A percentile compares a stretch with the other conserved stretches of the same genome.
phyloP scores from a whole-genome alignment of 768 basidiomycete genomes.

The Harrya chromipes region DNA sequence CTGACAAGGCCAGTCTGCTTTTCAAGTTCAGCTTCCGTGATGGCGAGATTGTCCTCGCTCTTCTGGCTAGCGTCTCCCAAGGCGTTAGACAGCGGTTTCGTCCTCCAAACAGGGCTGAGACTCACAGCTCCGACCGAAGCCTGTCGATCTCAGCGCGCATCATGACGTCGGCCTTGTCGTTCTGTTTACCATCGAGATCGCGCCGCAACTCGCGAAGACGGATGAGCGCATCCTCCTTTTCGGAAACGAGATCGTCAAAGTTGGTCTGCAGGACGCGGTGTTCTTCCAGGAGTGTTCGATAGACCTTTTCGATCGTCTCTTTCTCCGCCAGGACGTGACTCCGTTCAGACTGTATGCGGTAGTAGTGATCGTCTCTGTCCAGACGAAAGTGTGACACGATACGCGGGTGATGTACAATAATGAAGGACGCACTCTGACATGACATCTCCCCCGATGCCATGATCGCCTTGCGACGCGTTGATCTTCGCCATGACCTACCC shows the following conservation, averaged over 20 bases:
- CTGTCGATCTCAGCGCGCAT: constrained; percentile 81
- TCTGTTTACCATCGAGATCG: constrained; percentile 57
- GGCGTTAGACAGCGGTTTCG: constrained; percentile 21
- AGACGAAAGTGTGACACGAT: constrained; percentile 7
- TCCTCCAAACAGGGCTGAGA: constrained; percentile 12
- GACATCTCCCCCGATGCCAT: constrained; percentile 45
- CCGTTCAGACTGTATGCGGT: constrained; percentile 77
- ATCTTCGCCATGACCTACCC: constrained; percentile 76
- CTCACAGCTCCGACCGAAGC: constrained; percentile 81
- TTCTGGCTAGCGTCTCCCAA: constrained; percentile 64
- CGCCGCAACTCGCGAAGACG: constrained; percentile 59
- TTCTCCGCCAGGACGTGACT: constrained; percentile 80
- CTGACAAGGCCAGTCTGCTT: constrained; percentile 65
- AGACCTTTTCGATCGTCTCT: constrained; percentile 80
- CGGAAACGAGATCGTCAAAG: constrained; percentile 71
- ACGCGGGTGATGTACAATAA: background rate
- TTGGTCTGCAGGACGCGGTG: constrained; percentile 71
- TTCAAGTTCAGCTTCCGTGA: constrained; percentile 80
- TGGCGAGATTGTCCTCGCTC: constrained; percentile 87
- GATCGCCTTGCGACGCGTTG: constrained; percentile 44
- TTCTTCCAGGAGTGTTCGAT: constrained; percentile 71
- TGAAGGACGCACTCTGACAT: constrained; percentile 73
- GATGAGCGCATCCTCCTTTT: constrained; percentile 71
- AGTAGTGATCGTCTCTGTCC: constrained; percentile 83
- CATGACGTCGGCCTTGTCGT: constrained; percentile 72